These are phyloP conservation scores for Cytospora piceae DNA, from an alignment of 2,329 filamentous ascomycete species.

Conservation along the genomic window DNA sequence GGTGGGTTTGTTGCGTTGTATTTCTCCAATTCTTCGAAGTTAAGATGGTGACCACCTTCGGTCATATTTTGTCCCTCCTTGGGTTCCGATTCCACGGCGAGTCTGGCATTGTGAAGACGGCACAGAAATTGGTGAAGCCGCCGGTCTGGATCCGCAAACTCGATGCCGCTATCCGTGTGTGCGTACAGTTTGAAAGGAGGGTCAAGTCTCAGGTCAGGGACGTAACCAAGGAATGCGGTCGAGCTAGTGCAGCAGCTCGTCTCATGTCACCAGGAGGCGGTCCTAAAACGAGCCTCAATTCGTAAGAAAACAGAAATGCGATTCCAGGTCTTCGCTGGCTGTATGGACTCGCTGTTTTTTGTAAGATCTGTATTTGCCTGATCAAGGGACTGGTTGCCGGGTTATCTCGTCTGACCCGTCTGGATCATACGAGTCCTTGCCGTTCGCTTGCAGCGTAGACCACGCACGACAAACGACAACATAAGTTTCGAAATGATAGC, in stretches of 20 bases:
- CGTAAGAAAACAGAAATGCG: slow-evolving; percentile 1
- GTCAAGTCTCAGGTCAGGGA: slow-evolving; percentile 26
- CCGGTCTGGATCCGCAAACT: background rate
- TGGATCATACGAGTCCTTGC: slow-evolving; percentile 31
- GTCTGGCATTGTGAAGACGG: background rate
- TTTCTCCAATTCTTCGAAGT: background rate
- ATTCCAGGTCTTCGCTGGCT: slow-evolving; percentile 6
- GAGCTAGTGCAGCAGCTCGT: slow-evolving; percentile 24
- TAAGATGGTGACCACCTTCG: background rate
- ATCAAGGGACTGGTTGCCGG: slow-evolving; percentile 11
- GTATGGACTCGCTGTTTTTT: slow-evolving; percentile 12
- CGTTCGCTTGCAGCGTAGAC: slow-evolving; percentile 31
- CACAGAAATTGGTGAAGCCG: background rate
- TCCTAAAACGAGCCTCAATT: slow-evolving; percentile 11
- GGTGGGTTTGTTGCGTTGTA: slow-evolving; percentile 6
- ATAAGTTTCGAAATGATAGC: background rate
- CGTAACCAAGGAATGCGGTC: slow-evolving; percentile 18
- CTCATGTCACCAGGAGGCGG: slow-evolving; percentile 25
- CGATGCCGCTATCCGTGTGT: background rate
- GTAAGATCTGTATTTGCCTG: slow-evolving; percentile 10
- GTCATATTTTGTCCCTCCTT: background rate
- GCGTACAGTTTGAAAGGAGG: slow-evolving; percentile 12
- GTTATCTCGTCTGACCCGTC: slow-evolving; percentile 34
- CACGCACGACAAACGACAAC: slow-evolving; percentile 21
- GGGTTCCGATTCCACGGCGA: background rate